These are phyloP conservation scores for Acanthamoeba castellanii DNA, from an alignment of 208 protist genomes.

Conservation along the genomic window DNA sequence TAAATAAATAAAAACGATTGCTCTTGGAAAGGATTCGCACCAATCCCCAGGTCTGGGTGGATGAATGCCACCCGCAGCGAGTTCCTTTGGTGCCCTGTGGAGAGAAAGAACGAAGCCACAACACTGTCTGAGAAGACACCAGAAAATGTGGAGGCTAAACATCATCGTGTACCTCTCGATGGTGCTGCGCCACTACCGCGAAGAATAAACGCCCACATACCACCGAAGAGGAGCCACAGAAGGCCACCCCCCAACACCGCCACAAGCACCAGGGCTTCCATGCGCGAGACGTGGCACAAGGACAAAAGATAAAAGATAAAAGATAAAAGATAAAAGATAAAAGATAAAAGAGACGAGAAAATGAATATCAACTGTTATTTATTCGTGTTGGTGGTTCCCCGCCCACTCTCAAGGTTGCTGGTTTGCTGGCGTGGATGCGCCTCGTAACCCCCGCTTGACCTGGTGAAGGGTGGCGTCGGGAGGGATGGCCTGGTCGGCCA, in stretches of 20 bases:
- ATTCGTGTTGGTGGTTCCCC: too few relatives aligned
- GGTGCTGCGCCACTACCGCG: neutral
- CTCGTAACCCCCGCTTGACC: neutral
- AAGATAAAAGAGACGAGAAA: too few relatives aligned
- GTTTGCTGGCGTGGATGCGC: too few relatives aligned
- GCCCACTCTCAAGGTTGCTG: too few relatives aligned
- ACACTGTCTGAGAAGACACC: neutral
- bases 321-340: too few relatives aligned
- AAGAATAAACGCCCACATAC: neutral
- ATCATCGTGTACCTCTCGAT: neutral
- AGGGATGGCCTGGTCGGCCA: neutral
- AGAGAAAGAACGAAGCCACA: neutral
- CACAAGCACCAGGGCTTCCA: neutral
- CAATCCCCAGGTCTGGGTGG: slow-evolving; percentile 97
- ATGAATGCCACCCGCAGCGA: slow-evolving; percentile 92
- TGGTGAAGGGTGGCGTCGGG: neutral
- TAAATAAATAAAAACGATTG: neutral
- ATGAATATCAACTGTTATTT: too few relatives aligned
- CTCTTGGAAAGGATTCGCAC: neutral
- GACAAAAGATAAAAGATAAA: too few relatives aligned
- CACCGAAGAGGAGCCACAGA: neutral
- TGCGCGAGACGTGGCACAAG: neutral
- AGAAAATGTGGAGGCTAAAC: neutral
- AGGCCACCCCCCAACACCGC: neutral
- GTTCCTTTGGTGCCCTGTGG: neutral